phyloP scores from a whole-genome alignment of 2,329 filamentous ascomycete species.

The Ceratocystis destructans region DNA sequence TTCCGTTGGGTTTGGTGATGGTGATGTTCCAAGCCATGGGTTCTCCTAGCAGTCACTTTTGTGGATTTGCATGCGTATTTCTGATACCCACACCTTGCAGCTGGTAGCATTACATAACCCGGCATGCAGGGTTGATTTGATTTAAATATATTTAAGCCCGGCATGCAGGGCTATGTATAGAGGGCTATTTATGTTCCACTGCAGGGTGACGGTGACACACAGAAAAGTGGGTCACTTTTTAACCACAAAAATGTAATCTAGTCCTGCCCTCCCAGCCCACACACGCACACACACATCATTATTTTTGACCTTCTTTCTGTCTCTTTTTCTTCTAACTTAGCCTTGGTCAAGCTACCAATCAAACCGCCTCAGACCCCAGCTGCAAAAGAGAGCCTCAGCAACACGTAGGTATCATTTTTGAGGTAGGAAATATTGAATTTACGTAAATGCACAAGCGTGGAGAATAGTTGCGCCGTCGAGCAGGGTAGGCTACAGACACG shows the following conservation, averaged over 20 bases:
- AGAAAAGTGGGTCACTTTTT: background rate
- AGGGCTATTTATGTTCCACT: background rate
- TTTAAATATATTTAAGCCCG: too few relatives aligned
- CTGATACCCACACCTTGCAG: background rate
- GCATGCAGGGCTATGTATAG: too few relatives aligned
- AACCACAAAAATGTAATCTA: background rate
- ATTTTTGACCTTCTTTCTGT: background rate
- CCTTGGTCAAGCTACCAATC: background rate
- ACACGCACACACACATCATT: too few relatives aligned
- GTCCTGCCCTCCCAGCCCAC: background rate
- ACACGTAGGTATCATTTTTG: background rate
- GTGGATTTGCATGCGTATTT: background rate
- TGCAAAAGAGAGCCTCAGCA: background rate
- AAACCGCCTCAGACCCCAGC: constrained; percentile 1
- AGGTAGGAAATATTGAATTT: too few relatives aligned
- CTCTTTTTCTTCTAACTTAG: background rate
- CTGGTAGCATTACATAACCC: background rate
- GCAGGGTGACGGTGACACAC: background rate
- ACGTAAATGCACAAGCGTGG: too few relatives aligned
- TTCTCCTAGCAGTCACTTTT: background rate
- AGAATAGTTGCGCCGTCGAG: background rate
- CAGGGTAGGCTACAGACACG: background rate
- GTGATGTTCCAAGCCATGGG: too few relatives aligned
- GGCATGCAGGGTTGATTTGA: background rate
- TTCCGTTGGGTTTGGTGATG: background rate